Evolutionary conservation across 257 asterid genomes (phyloP).

Genomic region (Gentiana dahurica): DNA sequence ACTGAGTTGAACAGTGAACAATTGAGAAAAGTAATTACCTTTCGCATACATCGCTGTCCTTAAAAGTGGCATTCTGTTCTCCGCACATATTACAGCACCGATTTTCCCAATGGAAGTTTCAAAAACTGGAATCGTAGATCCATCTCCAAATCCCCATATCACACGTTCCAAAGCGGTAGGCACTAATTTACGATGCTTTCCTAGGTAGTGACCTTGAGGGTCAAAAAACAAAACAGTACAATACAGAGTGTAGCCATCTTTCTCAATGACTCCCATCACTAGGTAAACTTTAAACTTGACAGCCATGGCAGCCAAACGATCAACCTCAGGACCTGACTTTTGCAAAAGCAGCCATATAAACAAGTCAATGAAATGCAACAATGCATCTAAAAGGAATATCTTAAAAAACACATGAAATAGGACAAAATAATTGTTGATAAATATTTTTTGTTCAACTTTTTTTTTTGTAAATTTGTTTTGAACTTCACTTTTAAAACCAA

Average conservation of each 20-base stretch:
- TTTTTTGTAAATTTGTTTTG: no score
- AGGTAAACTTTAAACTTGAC: constrained; percentile 78
- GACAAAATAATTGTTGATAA: no score
- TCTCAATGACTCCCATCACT: constrained; percentile 87
- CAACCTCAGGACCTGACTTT: constrained; percentile 77
- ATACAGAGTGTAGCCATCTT: constrained; percentile 87
- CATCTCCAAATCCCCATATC: constrained; percentile 98
- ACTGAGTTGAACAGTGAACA: no score
- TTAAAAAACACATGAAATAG: no score
- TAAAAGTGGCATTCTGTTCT: constrained; percentile 90
- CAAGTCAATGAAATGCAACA: no score
- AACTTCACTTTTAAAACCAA: no score
- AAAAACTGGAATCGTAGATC: constrained; percentile 87
- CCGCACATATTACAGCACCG: constrained; percentile 99
- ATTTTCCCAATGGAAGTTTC: constrained; percentile 90
- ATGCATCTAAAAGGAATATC: no score
- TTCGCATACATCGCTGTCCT: constrained; percentile 94
- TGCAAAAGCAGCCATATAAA: no score
- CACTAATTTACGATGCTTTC: constrained; percentile 91
- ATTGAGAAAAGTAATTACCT: constrained; percentile 25
- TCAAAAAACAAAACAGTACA: constrained; percentile 82
- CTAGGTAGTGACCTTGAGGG: constrained; percentile 75
- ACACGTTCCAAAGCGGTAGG: constrained; percentile 88
- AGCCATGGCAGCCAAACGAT: constrained; percentile 92
- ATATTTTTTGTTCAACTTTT: no score